Percentiles rank a stretch among this genome's conserved stretches.
These are phyloP conservation scores for Xanthoparmelia taractica DNA, from an alignment of 495 filamentous ascomycete species.

Conservation along the genomic window DNA sequence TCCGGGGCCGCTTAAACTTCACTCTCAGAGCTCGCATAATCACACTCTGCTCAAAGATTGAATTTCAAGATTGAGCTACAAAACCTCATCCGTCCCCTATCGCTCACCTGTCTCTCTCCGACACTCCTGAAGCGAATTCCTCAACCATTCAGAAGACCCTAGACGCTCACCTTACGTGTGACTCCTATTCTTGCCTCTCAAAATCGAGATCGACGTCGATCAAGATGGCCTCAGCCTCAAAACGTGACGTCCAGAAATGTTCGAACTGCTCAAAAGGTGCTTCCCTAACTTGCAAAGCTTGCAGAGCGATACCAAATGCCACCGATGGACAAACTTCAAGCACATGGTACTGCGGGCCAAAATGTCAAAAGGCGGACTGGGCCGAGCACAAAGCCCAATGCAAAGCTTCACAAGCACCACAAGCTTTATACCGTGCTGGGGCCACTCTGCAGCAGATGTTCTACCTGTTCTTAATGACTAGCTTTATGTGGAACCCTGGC, in stretches of 20 bases:
- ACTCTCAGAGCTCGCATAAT: neutral
- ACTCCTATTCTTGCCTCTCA: neutral
- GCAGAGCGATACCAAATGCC: neutral
- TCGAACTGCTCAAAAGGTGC: neutral
- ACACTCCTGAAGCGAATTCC: neutral
- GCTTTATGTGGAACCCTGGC: neutral
- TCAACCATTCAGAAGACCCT: neutral
- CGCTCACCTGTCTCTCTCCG: neutral
- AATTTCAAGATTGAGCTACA: too few species aligned
- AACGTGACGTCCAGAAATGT: neutral
- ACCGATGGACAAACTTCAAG: neutral
- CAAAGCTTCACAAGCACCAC: conserved; percentile 5
- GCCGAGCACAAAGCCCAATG: conserved; percentile 9
- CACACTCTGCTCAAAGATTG: neutral
- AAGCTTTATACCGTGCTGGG: conserved; percentile 12
- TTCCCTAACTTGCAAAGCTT: neutral
- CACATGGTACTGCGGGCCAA: conserved; percentile 6
- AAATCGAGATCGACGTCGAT: neutral
- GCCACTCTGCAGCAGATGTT: neutral
- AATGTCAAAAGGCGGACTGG: conserved; percentile 16
- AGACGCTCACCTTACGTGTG: neutral
- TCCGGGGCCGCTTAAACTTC: too few species aligned
- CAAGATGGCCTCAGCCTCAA: neutral
- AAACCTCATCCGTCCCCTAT: neutral
- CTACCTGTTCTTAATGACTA: neutral